Percentiles rank a stretch among this genome's conserved stretches.
phyloP scores from a whole-genome alignment of 1,139 yeast species.

The Blastobotrys niveus region DNA sequence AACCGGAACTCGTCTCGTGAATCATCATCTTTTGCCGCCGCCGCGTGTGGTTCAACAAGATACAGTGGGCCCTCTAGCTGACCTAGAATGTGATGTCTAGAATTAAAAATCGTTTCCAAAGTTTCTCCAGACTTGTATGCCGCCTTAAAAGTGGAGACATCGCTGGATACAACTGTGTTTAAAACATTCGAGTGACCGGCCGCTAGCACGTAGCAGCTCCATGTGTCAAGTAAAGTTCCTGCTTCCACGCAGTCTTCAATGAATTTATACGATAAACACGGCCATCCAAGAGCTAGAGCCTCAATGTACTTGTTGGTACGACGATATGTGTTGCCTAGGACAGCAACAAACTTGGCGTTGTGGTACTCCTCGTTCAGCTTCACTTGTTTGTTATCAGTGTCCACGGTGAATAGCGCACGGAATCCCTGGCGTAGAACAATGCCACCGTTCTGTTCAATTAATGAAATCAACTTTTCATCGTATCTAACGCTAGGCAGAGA shows the following conservation, averaged over 20 bases:
- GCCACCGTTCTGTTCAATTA: constrained; percentile 51
- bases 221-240: constrained; percentile 31
- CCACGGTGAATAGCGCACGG: constrained; percentile 29
- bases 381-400: constrained; percentile 14
- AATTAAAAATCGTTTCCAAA: neutral
- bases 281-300: constrained; percentile 86
- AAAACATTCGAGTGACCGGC: constrained; percentile 56
- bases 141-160: neutral
- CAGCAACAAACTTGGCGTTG: constrained; percentile 49
- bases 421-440: constrained; percentile 46
- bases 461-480: constrained; percentile 34
- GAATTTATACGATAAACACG: constrained; percentile 59
- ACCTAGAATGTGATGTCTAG: neutral
- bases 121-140: neutral
- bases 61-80: neutral
- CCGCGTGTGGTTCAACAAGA: constrained; percentile 5
- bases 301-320: constrained; percentile 79
- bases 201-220: constrained; percentile 60
- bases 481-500: constrained; percentile 30
- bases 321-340: constrained; percentile 51
- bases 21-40: neutral
- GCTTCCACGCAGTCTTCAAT: constrained; percentile 48
- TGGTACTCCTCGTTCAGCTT: neutral
- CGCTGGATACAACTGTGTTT: constrained; percentile 15
- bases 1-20: constrained; percentile 7